These are phyloP conservation scores for Globisporangium mamillatum DNA, from an alignment of 352 stramenopile species.

Conservation along the genomic window DNA sequence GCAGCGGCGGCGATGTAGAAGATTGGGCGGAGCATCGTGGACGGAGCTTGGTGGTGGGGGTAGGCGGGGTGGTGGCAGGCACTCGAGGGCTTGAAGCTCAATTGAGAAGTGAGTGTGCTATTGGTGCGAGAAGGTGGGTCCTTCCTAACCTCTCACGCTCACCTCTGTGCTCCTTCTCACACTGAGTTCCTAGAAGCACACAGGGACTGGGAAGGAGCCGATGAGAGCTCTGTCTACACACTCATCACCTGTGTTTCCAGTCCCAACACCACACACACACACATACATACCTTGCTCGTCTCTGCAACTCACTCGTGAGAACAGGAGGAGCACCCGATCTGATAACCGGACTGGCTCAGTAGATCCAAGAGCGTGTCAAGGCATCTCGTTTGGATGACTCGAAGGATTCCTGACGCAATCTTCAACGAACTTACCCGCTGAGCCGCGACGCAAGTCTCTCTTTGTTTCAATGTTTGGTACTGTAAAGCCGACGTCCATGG, in stretches of 20 bases:
- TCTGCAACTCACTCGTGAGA: not conserved
- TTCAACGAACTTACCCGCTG: not conserved
- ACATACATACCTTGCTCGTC: not conserved
- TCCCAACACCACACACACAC: not conserved
- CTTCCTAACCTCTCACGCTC: not conserved
- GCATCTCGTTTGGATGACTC: not conserved
- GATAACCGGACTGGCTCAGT: not conserved
- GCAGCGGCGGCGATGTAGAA: not conserved
- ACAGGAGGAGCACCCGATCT: not conserved
- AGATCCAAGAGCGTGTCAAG: not conserved
- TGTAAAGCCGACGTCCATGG: not conserved
- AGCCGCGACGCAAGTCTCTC: too few species aligned
- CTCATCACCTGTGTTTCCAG: not conserved
- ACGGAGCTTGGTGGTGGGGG: too few species aligned
- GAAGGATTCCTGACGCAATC: not conserved
- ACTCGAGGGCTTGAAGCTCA: too few species aligned
- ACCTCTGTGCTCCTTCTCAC: not conserved
- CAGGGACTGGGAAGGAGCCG: not conserved
- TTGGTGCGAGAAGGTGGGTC: not conserved
- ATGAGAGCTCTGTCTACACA: not conserved
- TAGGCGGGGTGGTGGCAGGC: too few species aligned
- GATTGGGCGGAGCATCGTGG: not conserved
- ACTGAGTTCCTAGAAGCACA: too few species aligned
- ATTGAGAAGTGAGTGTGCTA: not conserved
- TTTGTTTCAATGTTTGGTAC: not conserved